Percentiles rank a stretch among this genome's conserved stretches.
Conservation (phyloP, 768 basidiomycete genomes). For the Tylopilus subfusipes region DNA sequence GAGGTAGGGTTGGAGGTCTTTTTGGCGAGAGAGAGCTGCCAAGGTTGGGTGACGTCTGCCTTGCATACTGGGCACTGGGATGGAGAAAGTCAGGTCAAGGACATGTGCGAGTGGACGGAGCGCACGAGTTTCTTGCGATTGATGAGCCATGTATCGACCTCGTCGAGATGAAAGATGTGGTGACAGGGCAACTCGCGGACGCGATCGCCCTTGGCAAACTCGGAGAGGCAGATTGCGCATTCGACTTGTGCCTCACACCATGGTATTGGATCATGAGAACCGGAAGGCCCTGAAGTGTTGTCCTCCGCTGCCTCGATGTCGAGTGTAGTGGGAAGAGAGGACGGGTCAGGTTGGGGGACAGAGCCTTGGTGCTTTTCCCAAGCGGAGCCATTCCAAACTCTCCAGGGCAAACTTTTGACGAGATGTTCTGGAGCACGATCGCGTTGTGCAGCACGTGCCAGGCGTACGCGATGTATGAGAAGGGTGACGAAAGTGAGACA, state of each 20-base stretch:
- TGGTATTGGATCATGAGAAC: constrained; percentile 41
- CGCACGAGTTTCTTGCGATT: constrained; percentile 88
- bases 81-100: constrained; percentile 2
- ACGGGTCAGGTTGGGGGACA: constrained; percentile 25
- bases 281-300: constrained; percentile 19
- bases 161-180: constrained; percentile 91
- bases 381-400: constrained; percentile 76
- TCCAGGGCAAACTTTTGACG: constrained; percentile 76
- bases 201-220: constrained; percentile 83
- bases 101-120: constrained; percentile 9
- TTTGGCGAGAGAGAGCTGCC: constrained; percentile 22
- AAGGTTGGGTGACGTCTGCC: constrained; percentile 80
- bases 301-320: constrained; percentile 40
- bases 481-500: constrained; percentile 86
- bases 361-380: constrained; percentile 70
- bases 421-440: constrained; percentile 82
- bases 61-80: constrained; percentile 87
- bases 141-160: constrained; percentile 91
- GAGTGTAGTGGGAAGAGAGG: constrained; percentile 18
- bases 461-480: constrained; percentile 83
- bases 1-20: constrained; percentile 9
- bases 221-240: constrained; percentile 90
- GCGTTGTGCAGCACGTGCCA: constrained; percentile 74
- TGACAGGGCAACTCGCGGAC: constrained; percentile 92
- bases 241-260: constrained; percentile 84